These are phyloP conservation scores for Biscutella laevigata DNA, from an alignment of 441 rosid species.

Conservation along the genomic window DNA sequence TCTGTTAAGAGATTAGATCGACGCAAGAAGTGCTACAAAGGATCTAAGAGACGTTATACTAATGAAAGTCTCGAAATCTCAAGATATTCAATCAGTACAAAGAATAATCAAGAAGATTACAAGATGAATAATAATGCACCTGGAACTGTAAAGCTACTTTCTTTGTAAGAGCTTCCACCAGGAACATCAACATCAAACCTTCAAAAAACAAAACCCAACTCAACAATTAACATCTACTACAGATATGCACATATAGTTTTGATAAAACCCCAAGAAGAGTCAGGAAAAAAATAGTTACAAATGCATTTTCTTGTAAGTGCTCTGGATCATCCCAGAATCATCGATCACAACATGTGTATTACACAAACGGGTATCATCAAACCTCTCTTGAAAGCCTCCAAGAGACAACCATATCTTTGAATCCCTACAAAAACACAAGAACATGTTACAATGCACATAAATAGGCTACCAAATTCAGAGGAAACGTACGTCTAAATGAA, in stretches of 20 bases:
- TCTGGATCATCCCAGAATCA: slow-evolving; percentile 58
- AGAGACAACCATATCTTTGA: slow-evolving; percentile 82
- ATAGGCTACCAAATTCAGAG: background rate
- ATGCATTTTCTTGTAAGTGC: slow-evolving; percentile 70
- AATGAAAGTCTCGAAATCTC: background rate
- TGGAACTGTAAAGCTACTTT: slow-evolving; percentile 85
- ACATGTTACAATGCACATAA: background rate
- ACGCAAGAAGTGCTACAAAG: background rate
- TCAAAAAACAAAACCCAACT: background rate
- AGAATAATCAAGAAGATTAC: background rate
- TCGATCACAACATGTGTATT: slow-evolving; percentile 88
- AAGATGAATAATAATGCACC: slow-evolving; percentile 32
- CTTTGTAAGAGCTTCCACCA: slow-evolving; percentile 75
- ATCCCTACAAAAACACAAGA: slow-evolving; percentile 42
- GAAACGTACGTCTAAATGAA: background rate
- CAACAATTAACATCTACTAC: background rate
- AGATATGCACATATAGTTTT: background rate
- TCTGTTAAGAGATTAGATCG: background rate
- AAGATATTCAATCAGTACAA: background rate
- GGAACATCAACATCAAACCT: slow-evolving; percentile 98
- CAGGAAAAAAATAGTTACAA: slow-evolving; percentile 37
- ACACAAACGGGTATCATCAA: slow-evolving; percentile 61
- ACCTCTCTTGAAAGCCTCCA: slow-evolving; percentile 90
- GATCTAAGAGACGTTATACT: background rate
- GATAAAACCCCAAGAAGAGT: background rate